A percentile compares a stretch with the other conserved stretches of the same genome.
These are phyloP conservation scores for Hypoxylon sp. DNA, from an alignment of 2,329 filamentous ascomycete genomes.

Conservation along the genomic window DNA sequence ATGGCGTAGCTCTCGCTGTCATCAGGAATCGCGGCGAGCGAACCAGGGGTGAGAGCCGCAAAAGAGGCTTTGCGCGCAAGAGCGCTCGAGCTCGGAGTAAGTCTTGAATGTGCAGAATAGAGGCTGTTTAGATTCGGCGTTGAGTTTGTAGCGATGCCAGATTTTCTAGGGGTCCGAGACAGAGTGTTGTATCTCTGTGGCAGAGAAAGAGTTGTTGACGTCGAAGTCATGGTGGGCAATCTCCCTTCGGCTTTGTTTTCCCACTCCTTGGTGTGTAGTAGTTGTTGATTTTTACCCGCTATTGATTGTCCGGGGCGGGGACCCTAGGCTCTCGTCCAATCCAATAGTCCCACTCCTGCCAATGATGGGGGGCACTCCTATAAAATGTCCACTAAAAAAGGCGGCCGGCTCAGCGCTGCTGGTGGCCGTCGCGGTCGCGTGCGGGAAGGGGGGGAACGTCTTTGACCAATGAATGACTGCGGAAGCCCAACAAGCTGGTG, in stretches of 20 bases:
- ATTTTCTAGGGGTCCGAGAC: conserved; percentile 58
- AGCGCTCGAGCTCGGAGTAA: conserved; percentile 60
- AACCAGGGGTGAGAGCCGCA: conserved; percentile 74
- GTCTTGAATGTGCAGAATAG: conserved; percentile 64
- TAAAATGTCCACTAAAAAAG: conserved; percentile 33
- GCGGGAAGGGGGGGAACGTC: conserved; percentile 32
- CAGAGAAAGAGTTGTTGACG: conserved; percentile 54
- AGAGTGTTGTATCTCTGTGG: conserved; percentile 52
- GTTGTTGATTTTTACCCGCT: conserved; percentile 42
- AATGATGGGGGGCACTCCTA: conserved; percentile 23
- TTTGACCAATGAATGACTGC: conserved; percentile 29
- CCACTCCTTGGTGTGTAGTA: conserved; percentile 28
- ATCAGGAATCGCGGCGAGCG: conserved; percentile 76
- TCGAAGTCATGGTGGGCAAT: conserved; percentile 54
- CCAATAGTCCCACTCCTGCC: conserved; percentile 5
- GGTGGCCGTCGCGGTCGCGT: conserved; percentile 34
- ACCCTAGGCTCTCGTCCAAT: conserved; percentile 29
- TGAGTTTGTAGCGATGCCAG: conserved; percentile 64
- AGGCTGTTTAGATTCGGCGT: conserved; percentile 70
- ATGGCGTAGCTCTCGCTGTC: conserved; percentile 73
- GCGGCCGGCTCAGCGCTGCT: conserved; percentile 26
- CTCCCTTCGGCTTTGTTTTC: conserved; percentile 35
- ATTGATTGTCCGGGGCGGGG: conserved; percentile 39
- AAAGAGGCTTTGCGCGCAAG: conserved; percentile 77
- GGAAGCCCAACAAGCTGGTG: conserved; percentile 23